phyloP scores from a whole-genome alignment of 345 rosid species.

The Leavenworthia alabamica region DNA sequence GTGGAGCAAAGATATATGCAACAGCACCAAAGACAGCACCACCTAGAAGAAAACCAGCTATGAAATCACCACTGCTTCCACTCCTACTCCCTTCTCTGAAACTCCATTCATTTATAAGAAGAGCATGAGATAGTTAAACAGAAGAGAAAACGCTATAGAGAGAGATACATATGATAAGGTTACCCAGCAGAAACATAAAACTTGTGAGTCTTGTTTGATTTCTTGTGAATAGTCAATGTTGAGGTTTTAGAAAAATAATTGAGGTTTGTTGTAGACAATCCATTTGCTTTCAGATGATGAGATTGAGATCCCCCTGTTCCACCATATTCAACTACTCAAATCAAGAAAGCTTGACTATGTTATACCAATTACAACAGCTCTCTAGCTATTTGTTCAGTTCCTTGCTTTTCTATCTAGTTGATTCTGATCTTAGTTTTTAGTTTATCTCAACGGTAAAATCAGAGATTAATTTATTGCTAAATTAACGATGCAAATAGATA shows the following conservation, averaged over 20 bases:
- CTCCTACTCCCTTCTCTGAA: conserved; percentile 50
- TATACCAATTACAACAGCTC: too few relatives aligned
- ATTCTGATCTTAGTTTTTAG: background rate
- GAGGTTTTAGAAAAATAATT: conserved; percentile 33
- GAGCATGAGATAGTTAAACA: background rate
- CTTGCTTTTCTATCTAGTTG: background rate
- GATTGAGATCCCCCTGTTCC: conserved; percentile 44
- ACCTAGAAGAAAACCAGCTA: conserved; percentile 81
- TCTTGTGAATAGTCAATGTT: conserved; percentile 37
- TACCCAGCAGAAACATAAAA: conserved; percentile 56
- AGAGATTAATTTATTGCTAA: too few relatives aligned
- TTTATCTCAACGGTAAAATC: background rate
- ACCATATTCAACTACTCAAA: conserved; percentile 1
- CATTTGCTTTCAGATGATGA: conserved; percentile 31
- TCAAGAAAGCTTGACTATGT: conserved; percentile 9
- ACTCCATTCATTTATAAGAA: background rate
- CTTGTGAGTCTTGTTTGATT: conserved; percentile 29
- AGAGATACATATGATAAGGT: conserved; percentile 13
- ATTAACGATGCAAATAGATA: background rate
- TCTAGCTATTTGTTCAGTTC: background rate
- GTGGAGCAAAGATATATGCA: conserved; percentile 80
- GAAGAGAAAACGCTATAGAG: background rate
- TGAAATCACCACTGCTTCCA: conserved; percentile 78
- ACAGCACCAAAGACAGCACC: conserved; percentile 81
- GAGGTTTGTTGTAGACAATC: conserved; percentile 41